Evolutionary conservation across 805 yeast species (phyloP).

Genomic region (Kazachstania kunashirensis): DNA sequence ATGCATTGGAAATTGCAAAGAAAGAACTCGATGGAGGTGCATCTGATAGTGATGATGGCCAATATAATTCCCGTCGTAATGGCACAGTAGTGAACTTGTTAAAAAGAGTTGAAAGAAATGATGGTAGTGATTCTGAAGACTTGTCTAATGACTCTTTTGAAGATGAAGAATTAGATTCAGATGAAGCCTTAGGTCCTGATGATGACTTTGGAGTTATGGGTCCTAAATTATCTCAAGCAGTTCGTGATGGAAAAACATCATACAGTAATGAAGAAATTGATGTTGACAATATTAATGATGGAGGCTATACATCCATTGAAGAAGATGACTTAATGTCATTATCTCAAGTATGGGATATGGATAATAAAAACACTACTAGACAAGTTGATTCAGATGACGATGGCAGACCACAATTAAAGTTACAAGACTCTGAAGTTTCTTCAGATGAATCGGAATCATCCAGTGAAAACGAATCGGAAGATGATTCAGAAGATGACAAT

Average conservation of each 20-base stretch:
- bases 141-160: constrained; percentile 32
- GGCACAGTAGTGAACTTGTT: constrained; percentile 34
- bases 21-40: constrained; percentile 29
- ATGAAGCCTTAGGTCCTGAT: constrained; percentile 79
- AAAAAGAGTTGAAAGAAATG: constrained; percentile 12
- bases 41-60: constrained; percentile 28
- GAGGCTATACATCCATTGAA: constrained; percentile 36
- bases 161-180: constrained; percentile 71
- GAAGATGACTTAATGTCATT: constrained; percentile 65
- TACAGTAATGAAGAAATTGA: constrained; percentile 22
- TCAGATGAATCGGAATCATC: constrained; percentile 6
- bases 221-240: constrained; percentile 59
- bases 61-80: constrained; percentile 20
- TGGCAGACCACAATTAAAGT: constrained; percentile 7
- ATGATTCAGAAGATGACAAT: constrained; percentile 17
- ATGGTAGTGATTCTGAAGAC: constrained; percentile 17
- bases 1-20: constrained; percentile 44
- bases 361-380: constrained; percentile 34
- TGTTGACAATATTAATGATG: constrained; percentile 56
- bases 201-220: constrained; percentile 57
- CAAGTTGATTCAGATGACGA: constrained; percentile 18
- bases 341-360: constrained; percentile 85
- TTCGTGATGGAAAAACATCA: constrained; percentile 46
- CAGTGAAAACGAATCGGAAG: constrained; percentile 9
- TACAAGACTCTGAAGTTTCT: constrained; percentile 15